phyloP scores from a whole-genome alignment of 2,329 filamentous ascomycete genomes.

The Huntiella decipiens region DNA sequence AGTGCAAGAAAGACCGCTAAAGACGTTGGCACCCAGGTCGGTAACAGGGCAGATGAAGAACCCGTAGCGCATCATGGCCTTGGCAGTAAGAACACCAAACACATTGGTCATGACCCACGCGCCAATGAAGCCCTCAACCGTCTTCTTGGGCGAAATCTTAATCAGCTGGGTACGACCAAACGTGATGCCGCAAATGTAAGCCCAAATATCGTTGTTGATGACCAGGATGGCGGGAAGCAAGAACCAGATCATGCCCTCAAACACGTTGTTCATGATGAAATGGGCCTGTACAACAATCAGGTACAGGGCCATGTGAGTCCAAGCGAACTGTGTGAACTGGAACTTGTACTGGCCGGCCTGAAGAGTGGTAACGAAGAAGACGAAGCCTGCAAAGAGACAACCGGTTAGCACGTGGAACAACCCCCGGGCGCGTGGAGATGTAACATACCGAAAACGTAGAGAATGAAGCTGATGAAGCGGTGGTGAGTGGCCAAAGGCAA shows the following conservation, averaged over 20 bases:
- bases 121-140: slow-evolving; percentile 89
- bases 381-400: slow-evolving; percentile 53
- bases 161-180: slow-evolving; percentile 94
- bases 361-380: slow-evolving; percentile 90
- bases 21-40: slow-evolving; percentile 82
- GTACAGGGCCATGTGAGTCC: slow-evolving; percentile 98
- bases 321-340: slow-evolving; percentile 97
- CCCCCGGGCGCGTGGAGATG: neutral
- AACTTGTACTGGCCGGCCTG: slow-evolving; percentile 95
- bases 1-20: slow-evolving; percentile 74
- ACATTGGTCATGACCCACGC: slow-evolving; percentile 91
- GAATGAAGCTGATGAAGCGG: slow-evolving; percentile 94
- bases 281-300: slow-evolving; percentile 95
- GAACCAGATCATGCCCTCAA: slow-evolving; percentile 99
- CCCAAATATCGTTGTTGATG: slow-evolving; percentile 97
- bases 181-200: slow-evolving; percentile 92
- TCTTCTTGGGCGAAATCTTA: slow-evolving; percentile 97
- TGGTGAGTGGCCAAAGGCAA: slow-evolving; percentile 91
- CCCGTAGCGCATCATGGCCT: slow-evolving; percentile 71
- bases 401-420: neutral
- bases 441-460: slow-evolving; percentile 78
- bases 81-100: slow-evolving; percentile 65
- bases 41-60: slow-evolving; percentile 98
- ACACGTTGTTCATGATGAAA: slow-evolving; percentile 99
- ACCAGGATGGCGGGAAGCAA: slow-evolving; percentile 88